Conservation (phyloP, 495 filamentous ascomycete genomes). For the Aspergillus cavernicola region DNA sequence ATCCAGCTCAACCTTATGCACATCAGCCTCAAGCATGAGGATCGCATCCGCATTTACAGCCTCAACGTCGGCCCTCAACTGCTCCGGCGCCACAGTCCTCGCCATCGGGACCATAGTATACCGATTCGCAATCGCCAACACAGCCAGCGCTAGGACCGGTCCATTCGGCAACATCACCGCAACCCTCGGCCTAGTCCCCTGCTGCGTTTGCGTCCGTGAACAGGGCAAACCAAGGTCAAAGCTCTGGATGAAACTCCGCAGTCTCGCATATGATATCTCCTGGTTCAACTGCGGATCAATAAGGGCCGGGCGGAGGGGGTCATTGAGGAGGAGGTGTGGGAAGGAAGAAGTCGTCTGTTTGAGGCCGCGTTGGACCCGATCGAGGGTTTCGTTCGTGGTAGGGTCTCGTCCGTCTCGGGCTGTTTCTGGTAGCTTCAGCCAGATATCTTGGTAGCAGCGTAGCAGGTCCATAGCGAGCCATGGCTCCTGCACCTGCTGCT, state of each 20-base stretch:
- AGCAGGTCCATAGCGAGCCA: neutral
- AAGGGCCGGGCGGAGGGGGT: neutral
- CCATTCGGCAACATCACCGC: constrained; percentile 3
- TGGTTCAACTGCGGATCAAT: neutral
- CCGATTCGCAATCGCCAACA: neutral
- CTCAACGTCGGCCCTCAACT: neutral
- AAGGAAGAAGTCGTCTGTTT: neutral
- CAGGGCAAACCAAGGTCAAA: constrained; percentile 1
- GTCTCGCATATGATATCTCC: neutral
- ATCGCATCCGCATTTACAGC: neutral
- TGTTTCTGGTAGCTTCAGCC: neutral
- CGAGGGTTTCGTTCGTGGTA: neutral
- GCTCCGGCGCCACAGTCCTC: neutral
- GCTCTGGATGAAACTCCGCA: neutral
- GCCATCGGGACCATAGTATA: constrained; percentile 7
- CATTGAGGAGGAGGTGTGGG: neutral
- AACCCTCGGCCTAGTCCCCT: neutral
- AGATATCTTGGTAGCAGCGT: constrained; percentile 5
- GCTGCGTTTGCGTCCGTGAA: neutral
- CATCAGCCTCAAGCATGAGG: constrained; percentile 1
- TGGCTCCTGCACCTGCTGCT: neutral
- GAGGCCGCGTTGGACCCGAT: neutral
- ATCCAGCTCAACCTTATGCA: neutral
- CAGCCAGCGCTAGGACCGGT: neutral
- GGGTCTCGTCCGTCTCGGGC: neutral